These are phyloP conservation scores for Tylopilus intermedius DNA, from an alignment of 768 basidiomycete genomes.

Conservation along the genomic window DNA sequence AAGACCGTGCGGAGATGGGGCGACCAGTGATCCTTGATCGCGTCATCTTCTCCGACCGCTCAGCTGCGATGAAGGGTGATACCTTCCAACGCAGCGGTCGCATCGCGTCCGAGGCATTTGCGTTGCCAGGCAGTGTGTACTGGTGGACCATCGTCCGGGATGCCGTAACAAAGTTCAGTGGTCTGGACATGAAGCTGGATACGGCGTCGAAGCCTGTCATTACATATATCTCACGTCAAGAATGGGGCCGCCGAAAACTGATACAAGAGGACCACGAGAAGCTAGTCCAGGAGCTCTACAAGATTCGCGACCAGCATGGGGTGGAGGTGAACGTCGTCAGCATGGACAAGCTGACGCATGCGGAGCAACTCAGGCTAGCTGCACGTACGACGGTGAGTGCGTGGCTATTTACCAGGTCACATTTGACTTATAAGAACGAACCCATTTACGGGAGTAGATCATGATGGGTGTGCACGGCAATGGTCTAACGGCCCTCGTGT, in stretches of 20 bases:
- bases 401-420: neutral
- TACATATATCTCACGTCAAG: constrained; percentile 88
- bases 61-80: constrained; percentile 71
- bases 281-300: constrained; percentile 69
- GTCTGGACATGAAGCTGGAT: constrained; percentile 42
- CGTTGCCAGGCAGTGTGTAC: constrained; percentile 63
- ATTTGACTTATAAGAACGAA: neutral
- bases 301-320: constrained; percentile 63
- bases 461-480: constrained; percentile 95
- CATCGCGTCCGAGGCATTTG: constrained; percentile 70
- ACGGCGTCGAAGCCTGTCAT: constrained; percentile 70
- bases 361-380: constrained; percentile 77
- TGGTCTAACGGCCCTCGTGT: constrained; percentile 79
- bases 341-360: constrained; percentile 74
- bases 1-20: constrained; percentile 66
- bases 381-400: constrained; percentile 75
- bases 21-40: constrained; percentile 78
- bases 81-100: constrained; percentile 69
- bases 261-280: constrained; percentile 69
- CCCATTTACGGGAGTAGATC: constrained; percentile 47
- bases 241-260: constrained; percentile 83
- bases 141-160: constrained; percentile 85
- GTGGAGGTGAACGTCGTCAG: constrained; percentile 86
- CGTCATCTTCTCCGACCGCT: constrained; percentile 83
- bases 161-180: constrained; percentile 69